phyloP scores from a whole-genome alignment of 495 filamentous ascomycete genomes.

The Evernia prunastri region DNA sequence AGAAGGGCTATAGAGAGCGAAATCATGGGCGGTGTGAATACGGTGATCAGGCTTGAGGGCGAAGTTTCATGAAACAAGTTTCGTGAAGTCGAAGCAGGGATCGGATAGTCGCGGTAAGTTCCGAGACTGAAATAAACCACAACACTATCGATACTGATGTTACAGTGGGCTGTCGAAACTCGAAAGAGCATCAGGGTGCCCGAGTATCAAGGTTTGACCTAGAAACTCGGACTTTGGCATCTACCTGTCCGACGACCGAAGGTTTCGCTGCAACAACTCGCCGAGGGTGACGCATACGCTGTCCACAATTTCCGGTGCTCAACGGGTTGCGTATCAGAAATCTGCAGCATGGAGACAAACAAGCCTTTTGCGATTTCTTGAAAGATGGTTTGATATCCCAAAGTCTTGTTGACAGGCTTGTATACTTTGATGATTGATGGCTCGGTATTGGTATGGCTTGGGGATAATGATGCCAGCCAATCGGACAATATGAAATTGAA shows the following conservation, averaged over 20 bases:
- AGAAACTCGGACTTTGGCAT: neutral
- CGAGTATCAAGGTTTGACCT: neutral
- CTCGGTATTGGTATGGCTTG: too few species aligned
- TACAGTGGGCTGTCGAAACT: neutral
- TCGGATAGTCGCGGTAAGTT: neutral
- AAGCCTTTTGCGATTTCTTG: neutral
- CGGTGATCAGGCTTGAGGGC: neutral
- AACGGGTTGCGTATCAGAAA: neutral
- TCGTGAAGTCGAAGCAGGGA: neutral
- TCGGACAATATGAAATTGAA: neutral
- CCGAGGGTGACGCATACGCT: neutral
- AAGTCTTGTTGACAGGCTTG: neutral
- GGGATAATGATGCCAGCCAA: slow-evolving; percentile 1
- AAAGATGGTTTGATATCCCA: neutral
- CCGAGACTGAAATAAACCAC: neutral
- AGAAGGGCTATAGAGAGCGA: slow-evolving; percentile 37
- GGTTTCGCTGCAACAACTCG: neutral
- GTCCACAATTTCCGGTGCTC: neutral
- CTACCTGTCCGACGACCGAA: neutral
- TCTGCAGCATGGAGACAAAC: neutral
- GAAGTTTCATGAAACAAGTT: slow-evolving; percentile 2
- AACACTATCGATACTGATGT: neutral
- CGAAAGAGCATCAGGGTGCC: neutral
- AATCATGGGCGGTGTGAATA: slow-evolving; percentile 22
- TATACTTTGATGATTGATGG: neutral